A percentile compares a stretch with the other conserved stretches of the same genome.
phyloP scores from a whole-genome alignment of 768 basidiomycete species.

The Cubamyces sp. region DNA sequence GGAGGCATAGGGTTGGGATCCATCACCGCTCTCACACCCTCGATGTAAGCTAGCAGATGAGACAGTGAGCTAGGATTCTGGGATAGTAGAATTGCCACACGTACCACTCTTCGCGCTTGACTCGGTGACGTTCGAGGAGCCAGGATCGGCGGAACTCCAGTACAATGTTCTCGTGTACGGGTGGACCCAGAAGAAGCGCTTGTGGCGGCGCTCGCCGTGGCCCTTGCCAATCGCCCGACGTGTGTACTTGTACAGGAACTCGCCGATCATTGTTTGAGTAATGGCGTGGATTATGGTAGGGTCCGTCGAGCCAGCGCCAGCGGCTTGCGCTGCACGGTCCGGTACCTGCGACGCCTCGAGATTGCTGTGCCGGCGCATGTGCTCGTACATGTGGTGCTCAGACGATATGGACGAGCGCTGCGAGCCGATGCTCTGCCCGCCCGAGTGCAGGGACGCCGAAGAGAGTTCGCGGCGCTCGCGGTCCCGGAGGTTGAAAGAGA shows the following conservation, averaged over 20 bases:
- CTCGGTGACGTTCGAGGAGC: constrained; percentile 83
- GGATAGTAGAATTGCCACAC: constrained; percentile 40
- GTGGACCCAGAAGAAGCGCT: constrained; percentile 99
- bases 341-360: constrained; percentile 11
- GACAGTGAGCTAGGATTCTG: constrained; percentile 10
- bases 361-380: constrained; percentile 42
- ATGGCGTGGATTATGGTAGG: constrained; percentile 93
- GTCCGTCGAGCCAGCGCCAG: constrained; percentile 66
- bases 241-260: constrained; percentile 98
- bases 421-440: constrained; percentile 62
- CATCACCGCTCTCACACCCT: constrained; percentile 87
- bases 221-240: constrained; percentile 88
- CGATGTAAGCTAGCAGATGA: constrained; percentile 76
- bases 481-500: constrained; percentile 57
- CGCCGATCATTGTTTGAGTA: constrained; percentile 99
- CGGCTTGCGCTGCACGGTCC: constrained; percentile 29
- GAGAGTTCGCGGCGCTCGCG: constrained; percentile 63
- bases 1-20: constrained; percentile 97
- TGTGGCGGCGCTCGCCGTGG: constrained; percentile 86
- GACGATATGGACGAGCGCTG: constrained; percentile 85
- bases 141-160: constrained; percentile 96
- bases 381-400: constrained; percentile 61
- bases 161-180: constrained; percentile 98
- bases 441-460: constrained; percentile 70
- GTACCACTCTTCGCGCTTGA: constrained; percentile 96